Conservation (phyloP, 2,329 filamentous ascomycete genomes). For the Microcyclosporella mali region DNA sequence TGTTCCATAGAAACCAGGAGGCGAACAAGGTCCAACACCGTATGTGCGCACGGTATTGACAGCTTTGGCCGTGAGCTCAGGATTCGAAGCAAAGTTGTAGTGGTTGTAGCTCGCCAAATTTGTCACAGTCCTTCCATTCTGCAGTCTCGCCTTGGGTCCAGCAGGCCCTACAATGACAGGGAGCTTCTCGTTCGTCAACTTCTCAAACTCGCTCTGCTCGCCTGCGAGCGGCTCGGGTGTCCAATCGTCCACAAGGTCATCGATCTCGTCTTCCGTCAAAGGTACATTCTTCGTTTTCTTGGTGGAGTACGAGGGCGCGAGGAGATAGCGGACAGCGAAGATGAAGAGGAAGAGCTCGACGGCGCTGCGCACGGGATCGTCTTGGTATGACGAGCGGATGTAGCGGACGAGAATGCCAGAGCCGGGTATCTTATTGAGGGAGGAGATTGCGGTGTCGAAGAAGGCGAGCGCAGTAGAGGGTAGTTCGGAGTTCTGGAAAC, state of each 20-base stretch:
- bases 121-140: slow-evolving; percentile 70
- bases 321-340: slow-evolving; percentile 88
- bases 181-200: slow-evolving; percentile 73
- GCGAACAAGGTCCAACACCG: slow-evolving; percentile 92
- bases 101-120: slow-evolving; percentile 96
- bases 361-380: slow-evolving; percentile 87
- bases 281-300: slow-evolving; percentile 84
- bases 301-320: slow-evolving; percentile 88
- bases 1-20: slow-evolving; percentile 95
- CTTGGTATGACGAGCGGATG: slow-evolving; percentile 94
- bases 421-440: slow-evolving; percentile 83
- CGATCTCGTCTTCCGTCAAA: slow-evolving; percentile 90
- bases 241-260: slow-evolving; percentile 96
- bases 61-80: slow-evolving; percentile 88
- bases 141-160: slow-evolving; percentile 80
- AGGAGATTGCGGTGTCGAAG: slow-evolving; percentile 49
- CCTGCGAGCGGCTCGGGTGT: slow-evolving; percentile 84
- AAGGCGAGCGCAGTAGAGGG: slow-evolving; percentile 49
- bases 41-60: slow-evolving; percentile 91
- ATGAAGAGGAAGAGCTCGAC: slow-evolving; percentile 91
- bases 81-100: slow-evolving; percentile 93
- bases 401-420: slow-evolving; percentile 93
- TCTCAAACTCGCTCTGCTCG: slow-evolving; percentile 66
- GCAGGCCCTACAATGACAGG: slow-evolving; percentile 85
- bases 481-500: slow-evolving; percentile 48